These are phyloP conservation scores for Forsythia viridissima DNA, from an alignment of 257 asterid species.

Conservation along the genomic window DNA sequence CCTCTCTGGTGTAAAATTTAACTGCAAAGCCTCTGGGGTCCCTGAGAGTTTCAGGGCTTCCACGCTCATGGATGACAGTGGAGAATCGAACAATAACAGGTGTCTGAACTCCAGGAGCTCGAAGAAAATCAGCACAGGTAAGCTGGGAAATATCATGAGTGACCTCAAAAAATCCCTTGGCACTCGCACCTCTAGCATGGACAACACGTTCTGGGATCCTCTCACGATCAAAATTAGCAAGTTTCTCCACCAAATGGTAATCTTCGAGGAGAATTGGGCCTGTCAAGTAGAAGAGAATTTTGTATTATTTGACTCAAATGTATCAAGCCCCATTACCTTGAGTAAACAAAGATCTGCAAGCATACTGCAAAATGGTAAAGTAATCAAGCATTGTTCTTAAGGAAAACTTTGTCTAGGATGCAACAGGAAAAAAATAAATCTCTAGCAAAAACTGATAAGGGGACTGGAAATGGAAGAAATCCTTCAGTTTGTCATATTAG, in stretches of 20 bases:
- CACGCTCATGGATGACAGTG: constrained; percentile 96
- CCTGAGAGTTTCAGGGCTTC: constrained; percentile 95
- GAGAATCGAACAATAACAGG: constrained; percentile 92
- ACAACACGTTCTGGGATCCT: constrained; percentile 96
- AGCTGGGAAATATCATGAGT: constrained; percentile 87
- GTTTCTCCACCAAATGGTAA: constrained; percentile 88
- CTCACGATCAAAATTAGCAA: constrained; percentile 89
- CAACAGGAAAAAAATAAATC: background rate
- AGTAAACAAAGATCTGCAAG: background rate
- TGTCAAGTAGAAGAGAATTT: constrained; percentile 19
- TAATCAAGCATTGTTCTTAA: background rate
- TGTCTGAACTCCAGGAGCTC: constrained; percentile 97
- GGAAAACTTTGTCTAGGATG: background rate
- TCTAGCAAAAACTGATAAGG: background rate
- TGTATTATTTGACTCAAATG: constrained; percentile 17
- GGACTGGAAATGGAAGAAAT: background rate
- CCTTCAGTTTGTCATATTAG: background rate
- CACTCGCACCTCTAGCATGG: constrained; percentile 97
- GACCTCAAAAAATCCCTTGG: constrained; percentile 97
- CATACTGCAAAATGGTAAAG: background rate
- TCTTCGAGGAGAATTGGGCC: constrained; percentile 98
- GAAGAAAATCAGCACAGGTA: constrained; percentile 93
- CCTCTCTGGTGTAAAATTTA: constrained; percentile 67
- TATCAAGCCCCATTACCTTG: background rate
- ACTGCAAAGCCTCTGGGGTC: constrained; percentile 90